Evolutionary conservation across 352 stramenopile genomes (phyloP).

Genomic region (Blastocystis sp.): DNA sequence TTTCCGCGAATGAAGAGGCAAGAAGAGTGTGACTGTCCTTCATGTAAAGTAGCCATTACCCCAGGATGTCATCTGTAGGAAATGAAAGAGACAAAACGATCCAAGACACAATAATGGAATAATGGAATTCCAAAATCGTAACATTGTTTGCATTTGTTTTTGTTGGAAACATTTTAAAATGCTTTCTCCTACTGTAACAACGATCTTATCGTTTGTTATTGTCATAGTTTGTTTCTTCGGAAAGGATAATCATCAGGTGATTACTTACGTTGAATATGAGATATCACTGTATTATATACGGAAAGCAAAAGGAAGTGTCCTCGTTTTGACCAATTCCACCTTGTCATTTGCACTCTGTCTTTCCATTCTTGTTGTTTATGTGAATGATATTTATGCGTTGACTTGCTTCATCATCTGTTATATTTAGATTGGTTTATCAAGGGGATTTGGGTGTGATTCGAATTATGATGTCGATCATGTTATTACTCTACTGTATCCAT

Average conservation of each 20-base stretch:
- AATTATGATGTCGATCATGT: constrained; percentile 17
- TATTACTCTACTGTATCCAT: background rate
- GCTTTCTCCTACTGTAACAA: constrained; percentile 3
- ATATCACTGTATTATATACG: constrained; percentile 33
- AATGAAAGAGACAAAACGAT: background rate
- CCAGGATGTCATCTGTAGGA: background rate
- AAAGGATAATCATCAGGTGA: background rate
- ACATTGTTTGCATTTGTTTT: too few relatives aligned
- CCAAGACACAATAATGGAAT: background rate
- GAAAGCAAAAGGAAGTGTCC: background rate
- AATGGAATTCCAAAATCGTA: too few relatives aligned
- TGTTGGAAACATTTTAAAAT: background rate
- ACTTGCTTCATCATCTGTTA: background rate
- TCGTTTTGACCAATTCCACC: background rate
- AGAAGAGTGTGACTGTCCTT: background rate
- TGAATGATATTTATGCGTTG: constrained; percentile 53
- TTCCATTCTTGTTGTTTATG: constrained; percentile 44
- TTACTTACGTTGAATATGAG: background rate
- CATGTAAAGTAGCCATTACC: background rate
- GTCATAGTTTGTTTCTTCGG: background rate
- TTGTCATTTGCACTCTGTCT: constrained; percentile 8
- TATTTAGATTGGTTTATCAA: constrained; percentile 16
- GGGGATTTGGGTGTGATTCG: constrained; percentile 9
- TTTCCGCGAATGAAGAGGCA: background rate
- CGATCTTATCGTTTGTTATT: constrained; percentile 15